Evolutionary conservation across 768 basidiomycete species (phyloP).

Genomic region (Tephrocybe rancida): DNA sequence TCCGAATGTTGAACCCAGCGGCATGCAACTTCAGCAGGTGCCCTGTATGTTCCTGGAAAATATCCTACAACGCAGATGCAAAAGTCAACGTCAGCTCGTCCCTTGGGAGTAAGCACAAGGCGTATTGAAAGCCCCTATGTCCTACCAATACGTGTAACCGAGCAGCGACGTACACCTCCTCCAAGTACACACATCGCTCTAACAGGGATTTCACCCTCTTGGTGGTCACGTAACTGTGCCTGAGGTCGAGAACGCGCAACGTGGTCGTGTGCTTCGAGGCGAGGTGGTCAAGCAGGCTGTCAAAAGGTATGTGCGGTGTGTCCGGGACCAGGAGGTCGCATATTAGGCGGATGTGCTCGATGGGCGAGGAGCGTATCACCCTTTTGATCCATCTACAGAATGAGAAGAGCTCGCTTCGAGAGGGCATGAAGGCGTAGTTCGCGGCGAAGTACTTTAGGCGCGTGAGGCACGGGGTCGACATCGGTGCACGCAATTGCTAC

Average conservation of each 20-base stretch:
- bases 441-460: slow-evolving; percentile 35
- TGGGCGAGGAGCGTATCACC: slow-evolving; percentile 30
- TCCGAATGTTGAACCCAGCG: slow-evolving; percentile 33
- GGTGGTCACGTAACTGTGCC: slow-evolving; percentile 17
- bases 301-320: slow-evolving; percentile 25
- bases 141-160: slow-evolving; percentile 35
- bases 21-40: slow-evolving; percentile 30
- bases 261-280: slow-evolving; percentile 27
- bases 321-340: slow-evolving; percentile 22
- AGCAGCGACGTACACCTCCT: slow-evolving; percentile 34
- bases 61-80: slow-evolving; percentile 18
- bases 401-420: slow-evolving; percentile 20
- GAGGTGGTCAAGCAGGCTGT: slow-evolving; percentile 37
- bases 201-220: slow-evolving; percentile 29
- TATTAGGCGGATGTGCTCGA: slow-evolving; percentile 30
- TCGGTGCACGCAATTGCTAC: slow-evolving; percentile 46
- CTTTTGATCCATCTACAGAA: slow-evolving; percentile 40
- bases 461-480: slow-evolving; percentile 19
- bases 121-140: not conserved
- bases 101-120: not conserved
- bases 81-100: not conserved
- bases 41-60: slow-evolving; percentile 24
- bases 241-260: slow-evolving; percentile 28
- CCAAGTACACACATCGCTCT: slow-evolving; percentile 31
- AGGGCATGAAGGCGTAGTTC: slow-evolving; percentile 20